Base-by-base conservation (phyloP, 805 yeast species). In the Saccharomycopsis schoenii region DNA sequence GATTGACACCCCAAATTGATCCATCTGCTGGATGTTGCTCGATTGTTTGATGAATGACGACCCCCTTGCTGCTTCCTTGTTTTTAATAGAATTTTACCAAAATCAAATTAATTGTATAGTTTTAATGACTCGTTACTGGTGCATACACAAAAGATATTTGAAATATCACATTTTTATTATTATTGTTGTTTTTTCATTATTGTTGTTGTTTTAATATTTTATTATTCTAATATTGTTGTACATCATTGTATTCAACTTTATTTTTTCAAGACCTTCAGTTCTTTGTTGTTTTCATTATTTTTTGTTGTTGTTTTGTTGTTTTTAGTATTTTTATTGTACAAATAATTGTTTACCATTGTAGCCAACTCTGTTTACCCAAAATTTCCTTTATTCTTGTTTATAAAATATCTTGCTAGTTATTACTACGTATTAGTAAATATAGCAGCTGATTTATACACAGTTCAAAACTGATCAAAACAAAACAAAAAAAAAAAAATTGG, bases 21-120 rank as follows among this genome's bases (percentile, higher is more conserved):
- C 77, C 77, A 4, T 74, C 77, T 3, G 61, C 76, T 2, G 69
- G 74, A 1, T 80, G 83, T 64, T 80, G 83, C 64, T 68, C 69
- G 14, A 74, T 79, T 47, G 57, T 64, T 19, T 70, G 60, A 60
- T 24, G 34, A 21, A 11, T 47, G 34, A 21, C 12, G 34, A 47
- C 10, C 21, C 6, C 21, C 21, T 21, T 21, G 10, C 11, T 37
- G 4, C 12, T 37, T 37, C 41, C 4, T 37, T 3, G 4, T 37
- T 47, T 47, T 47, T 47, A 21, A 47, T 47, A 47, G 52, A 47
- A 3, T 47, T 47, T 19, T 21, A 17, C 25, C 34, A 47, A 24
- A 47, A 47, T 47, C 8, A 21, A 21, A 15, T 43, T 43, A 2
- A 4, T 24, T 47, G 10, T 4, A 19, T 19, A 43, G 21, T 21